A percentile compares a stretch with the other conserved stretches of the same genome.
Conservation (phyloP, 2,329 filamentous ascomycete species). For the Aspergillus ochraceus region DNA sequence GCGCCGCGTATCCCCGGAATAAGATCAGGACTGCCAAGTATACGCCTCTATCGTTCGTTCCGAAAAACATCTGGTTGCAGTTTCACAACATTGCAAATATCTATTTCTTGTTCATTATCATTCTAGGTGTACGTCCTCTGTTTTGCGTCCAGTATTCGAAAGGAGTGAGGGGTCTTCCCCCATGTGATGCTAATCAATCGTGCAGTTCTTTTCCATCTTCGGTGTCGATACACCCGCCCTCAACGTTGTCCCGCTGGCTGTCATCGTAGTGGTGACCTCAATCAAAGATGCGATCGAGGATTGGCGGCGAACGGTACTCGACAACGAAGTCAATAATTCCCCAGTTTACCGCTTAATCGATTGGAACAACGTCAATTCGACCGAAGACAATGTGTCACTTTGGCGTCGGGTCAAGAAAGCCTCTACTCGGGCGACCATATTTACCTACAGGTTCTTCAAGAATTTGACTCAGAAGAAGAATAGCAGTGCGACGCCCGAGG, state of each 20-base stretch:
- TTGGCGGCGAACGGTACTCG: constrained; percentile 84
- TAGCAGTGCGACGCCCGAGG: constrained; percentile 15
- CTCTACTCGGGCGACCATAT: constrained; percentile 63
- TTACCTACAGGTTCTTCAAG: constrained; percentile 55
- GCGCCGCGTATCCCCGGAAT: constrained; percentile 74
- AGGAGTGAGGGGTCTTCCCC: not conserved
- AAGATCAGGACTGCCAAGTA: constrained; percentile 99
- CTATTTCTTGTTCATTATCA: constrained; percentile 96
- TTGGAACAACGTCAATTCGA: constrained; percentile 91
- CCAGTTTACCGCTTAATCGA: constrained; percentile 85
- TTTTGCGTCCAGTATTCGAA: not conserved
- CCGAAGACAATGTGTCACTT: constrained; percentile 76
- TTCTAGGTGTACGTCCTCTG: constrained; percentile 72
- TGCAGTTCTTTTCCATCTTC: constrained; percentile 92
- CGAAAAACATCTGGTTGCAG: constrained; percentile 96
- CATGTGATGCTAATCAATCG: constrained; percentile 21
- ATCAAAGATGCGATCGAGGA: constrained; percentile 97
- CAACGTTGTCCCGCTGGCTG: constrained; percentile 86
- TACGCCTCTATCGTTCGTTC: constrained; percentile 89
- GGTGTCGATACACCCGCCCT: constrained; percentile 87
- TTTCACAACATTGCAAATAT: constrained; percentile 99
- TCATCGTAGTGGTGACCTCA: constrained; percentile 84
- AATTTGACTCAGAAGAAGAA: constrained; percentile 52
- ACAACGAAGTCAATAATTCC: constrained; percentile 94
- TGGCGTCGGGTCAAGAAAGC: constrained; percentile 95